Evolutionary conservation across 2,329 filamentous ascomycete species (phyloP), one percentile per base, ranked within the genome.

Genomic region (Ceratocystis diversiconidia): DNA sequence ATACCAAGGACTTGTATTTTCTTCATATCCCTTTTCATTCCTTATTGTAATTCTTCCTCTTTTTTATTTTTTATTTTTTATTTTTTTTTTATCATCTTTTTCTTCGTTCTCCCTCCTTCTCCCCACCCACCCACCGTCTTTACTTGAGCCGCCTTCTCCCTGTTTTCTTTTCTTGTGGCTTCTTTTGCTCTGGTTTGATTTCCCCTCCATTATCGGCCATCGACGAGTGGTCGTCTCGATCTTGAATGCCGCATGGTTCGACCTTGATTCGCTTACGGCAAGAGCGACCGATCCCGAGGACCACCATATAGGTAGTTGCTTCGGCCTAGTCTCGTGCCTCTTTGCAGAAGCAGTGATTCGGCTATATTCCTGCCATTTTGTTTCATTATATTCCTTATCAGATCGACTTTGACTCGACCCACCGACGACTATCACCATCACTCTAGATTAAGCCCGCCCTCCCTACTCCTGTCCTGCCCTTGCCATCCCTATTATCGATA

Each of bases 201-300:
- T 25, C 48, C n/a, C 48, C 19, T 12, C 48, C n/a, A n/a, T 25
- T 50, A 50, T 50, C 48, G 48, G 17, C 48, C 48, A 50, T 50
- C 19, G 17, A 61, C 57, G 57, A 57, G 22, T 17, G 28, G 52
- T 30, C 52, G 52, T 57, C 52, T 57, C 52, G 15, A 57, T n/a
- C 28, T 19, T 57, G 52, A 25, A 55, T 55, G 52, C 52, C 52
- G 52, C 52, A 57, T 57, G 52, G 30, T 28, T 57, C 52, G 52
- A 32, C 28, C 15, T 30, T 57, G 52, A 57, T 15, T 57, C 19
- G 52, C 52, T 30, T 7, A 57, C 52, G 52, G 52, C 52, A 57
- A 57, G 52, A 32, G 52, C 52, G 25, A 57, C 52, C 52, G 52
- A 57, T 25, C 28, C n/a, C 52, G 52, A 57, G 52, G 17, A 57